These are phyloP conservation scores for Mycothermus thermophilus DNA, from an alignment of 495 filamentous ascomycete species.

Conservation along the genomic window DNA sequence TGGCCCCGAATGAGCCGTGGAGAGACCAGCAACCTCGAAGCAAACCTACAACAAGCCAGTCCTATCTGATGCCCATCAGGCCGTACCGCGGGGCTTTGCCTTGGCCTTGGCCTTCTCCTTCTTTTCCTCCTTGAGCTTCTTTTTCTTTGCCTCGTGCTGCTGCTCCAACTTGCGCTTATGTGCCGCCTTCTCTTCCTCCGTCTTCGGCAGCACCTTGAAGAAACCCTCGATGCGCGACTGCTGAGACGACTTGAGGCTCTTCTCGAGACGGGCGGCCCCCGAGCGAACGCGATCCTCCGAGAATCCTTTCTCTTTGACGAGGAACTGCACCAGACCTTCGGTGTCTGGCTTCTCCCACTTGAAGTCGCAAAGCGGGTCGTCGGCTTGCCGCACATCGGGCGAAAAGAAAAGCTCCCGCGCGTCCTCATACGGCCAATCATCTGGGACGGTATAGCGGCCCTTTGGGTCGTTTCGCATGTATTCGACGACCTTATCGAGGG, in stretches of 20 bases:
- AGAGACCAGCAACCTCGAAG: too few species aligned
- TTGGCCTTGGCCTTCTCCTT: conserved; percentile 87
- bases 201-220: conserved; percentile 88
- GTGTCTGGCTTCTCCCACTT: conserved; percentile 92
- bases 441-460: conserved; percentile 67
- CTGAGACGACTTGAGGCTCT: conserved; percentile 77
- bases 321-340: conserved; percentile 74
- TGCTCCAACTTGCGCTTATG: conserved; percentile 89
- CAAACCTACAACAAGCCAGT: too few species aligned
- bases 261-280: conserved; percentile 61
- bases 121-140: conserved; percentile 80
- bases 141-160: conserved; percentile 79
- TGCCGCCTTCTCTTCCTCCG: conserved; percentile 62
- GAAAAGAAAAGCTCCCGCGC: conserved; percentile 82
- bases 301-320: conserved; percentile 92
- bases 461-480: conserved; percentile 60
- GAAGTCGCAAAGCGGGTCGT: conserved; percentile 81
- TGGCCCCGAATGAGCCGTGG: too few species aligned
- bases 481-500: conserved; percentile 74
- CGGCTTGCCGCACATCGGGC: conserved; percentile 76
- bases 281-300: conserved; percentile 80
- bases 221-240: conserved; percentile 92
- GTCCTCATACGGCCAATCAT: conserved; percentile 87
- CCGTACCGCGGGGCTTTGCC: conserved; percentile 53
- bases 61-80: conserved; percentile 5